Base-by-base conservation (phyloP, 2,329 filamentous ascomycete genomes). In the Fusarium nelsonii region DNA sequence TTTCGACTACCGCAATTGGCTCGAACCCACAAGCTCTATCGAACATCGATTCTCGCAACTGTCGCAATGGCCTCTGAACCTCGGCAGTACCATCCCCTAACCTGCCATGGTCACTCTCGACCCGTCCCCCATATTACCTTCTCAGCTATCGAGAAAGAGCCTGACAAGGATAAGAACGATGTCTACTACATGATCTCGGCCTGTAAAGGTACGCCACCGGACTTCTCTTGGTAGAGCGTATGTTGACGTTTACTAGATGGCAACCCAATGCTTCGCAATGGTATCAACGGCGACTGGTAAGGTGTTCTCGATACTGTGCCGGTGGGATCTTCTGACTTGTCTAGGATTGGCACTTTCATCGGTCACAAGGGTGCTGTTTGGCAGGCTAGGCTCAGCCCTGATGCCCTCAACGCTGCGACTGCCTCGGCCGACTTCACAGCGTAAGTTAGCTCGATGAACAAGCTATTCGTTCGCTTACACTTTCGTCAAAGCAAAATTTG, bases 361-460 rank as follows among this genome's bases (percentile, higher is more conserved):
- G 96, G 96, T 40, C 96, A 99, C 84, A 98, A 99, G 82, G 96
- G 96, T 68, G 96, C 96, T 37, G 95, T 98, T 63, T 99, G 96
- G 94, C 94, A 97, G 82, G 93, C 94, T 55, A 89, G 94, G 73
- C 86, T 99, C 36, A 97, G 94, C 54, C 90, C 92, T 20, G 94
- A 98, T 81, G 93, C 94, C 41, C 90, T 89, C 28, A 90, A 94
- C 48, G 95, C 96, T 59, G 96, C 94, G 11, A 98, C 97, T 34
- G 96, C 93, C 46, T 97, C 94, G 50, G 96, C 96, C 51, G 96
- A 99, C 79, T 99, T 99, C 79, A 96, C 93, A 59, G 93, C 93
- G 92, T 94, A 85, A 76, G 90, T 82, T 50, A 33, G 30, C 15
- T 4, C 14, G 16, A 8, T 5, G 6, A 26, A 14, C 9, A 6